Conservation (phyloP, 2,329 filamentous ascomycete genomes). For the Rhinocladiella mackenziei region DNA sequence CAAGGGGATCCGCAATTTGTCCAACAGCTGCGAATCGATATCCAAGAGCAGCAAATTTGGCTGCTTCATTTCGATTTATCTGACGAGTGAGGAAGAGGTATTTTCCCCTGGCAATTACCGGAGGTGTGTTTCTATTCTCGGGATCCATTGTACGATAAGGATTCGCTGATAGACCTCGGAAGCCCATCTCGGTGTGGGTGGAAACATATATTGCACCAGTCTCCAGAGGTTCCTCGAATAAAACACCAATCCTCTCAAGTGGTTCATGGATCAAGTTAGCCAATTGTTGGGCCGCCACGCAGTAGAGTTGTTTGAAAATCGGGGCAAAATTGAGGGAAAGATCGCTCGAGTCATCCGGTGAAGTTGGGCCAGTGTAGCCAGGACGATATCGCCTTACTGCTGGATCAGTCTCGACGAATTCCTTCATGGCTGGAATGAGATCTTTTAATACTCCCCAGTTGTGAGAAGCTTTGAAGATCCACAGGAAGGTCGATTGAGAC, state of each 20-base stretch:
- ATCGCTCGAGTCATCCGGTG: slow-evolving; percentile 24
- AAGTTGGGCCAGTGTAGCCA: slow-evolving; percentile 22
- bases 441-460: slow-evolving; percentile 69
- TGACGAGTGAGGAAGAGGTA: slow-evolving; percentile 74
- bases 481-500: slow-evolving; percentile 75
- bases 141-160: slow-evolving; percentile 39
- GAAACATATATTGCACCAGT: slow-evolving; percentile 48
- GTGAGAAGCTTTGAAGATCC: slow-evolving; percentile 77
- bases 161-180: slow-evolving; percentile 29
- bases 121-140: slow-evolving; percentile 15
- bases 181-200: neutral
- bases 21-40: slow-evolving; percentile 71
- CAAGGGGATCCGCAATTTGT: slow-evolving; percentile 65
- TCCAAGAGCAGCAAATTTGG: slow-evolving; percentile 64
- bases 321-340: slow-evolving; percentile 63
- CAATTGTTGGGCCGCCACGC: slow-evolving; percentile 70
- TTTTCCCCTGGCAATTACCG: slow-evolving; percentile 53
- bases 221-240: slow-evolving; percentile 72
- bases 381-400: slow-evolving; percentile 30
- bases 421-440: slow-evolving; percentile 67
- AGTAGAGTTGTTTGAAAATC: slow-evolving; percentile 79
- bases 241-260: slow-evolving; percentile 60
- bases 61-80: slow-evolving; percentile 56
- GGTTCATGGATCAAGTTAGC: slow-evolving; percentile 62
- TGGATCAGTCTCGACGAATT: slow-evolving; percentile 58